These are phyloP conservation scores for Fusarium nelsonii DNA, from an alignment of 2,329 filamentous ascomycete genomes.

Conservation along the genomic window DNA sequence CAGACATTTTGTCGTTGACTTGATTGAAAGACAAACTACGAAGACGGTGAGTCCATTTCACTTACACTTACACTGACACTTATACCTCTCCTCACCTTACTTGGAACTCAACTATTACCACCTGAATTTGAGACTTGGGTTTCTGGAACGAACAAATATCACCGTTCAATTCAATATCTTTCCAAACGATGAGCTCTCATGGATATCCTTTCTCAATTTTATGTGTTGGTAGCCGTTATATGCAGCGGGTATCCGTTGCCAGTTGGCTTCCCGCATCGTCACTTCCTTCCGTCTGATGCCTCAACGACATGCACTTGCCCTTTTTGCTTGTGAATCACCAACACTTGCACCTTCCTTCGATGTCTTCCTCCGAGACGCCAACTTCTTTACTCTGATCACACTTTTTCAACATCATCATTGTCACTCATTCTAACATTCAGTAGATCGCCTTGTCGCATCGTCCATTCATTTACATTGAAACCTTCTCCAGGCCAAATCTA, in stretches of 20 bases:
- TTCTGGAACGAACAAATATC: conserved; percentile 2
- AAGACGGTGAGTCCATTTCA: conserved; percentile 35
- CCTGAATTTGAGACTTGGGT: background rate
- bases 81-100: conserved; percentile 1
- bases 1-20: conserved; percentile 15
- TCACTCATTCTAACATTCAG: conserved; percentile 24
- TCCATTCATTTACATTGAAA: conserved; percentile 49
- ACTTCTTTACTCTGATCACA: background rate
- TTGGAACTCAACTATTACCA: conserved; percentile 22
- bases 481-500: conserved; percentile 24
- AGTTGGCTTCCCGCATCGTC: conserved; percentile 9
- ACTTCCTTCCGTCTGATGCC: conserved; percentile 29
- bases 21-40: conserved; percentile 13
- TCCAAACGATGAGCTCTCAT: background rate
- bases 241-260: conserved; percentile 29
- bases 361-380: too few species aligned
- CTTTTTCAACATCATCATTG: conserved; percentile 10
- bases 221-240: conserved; percentile 26
- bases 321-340: conserved; percentile 1
- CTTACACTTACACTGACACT: conserved; percentile 33
- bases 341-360: conserved; percentile 18
- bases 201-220: background rate
- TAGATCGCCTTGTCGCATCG: conserved; percentile 54
- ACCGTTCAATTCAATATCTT: background rate
- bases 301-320: conserved; percentile 21